A percentile compares a stretch with the other conserved stretches of the same genome.
These are phyloP conservation scores for Mariannaea elegans DNA, from an alignment of 2,329 filamentous ascomycete genomes.

Conservation along the genomic window DNA sequence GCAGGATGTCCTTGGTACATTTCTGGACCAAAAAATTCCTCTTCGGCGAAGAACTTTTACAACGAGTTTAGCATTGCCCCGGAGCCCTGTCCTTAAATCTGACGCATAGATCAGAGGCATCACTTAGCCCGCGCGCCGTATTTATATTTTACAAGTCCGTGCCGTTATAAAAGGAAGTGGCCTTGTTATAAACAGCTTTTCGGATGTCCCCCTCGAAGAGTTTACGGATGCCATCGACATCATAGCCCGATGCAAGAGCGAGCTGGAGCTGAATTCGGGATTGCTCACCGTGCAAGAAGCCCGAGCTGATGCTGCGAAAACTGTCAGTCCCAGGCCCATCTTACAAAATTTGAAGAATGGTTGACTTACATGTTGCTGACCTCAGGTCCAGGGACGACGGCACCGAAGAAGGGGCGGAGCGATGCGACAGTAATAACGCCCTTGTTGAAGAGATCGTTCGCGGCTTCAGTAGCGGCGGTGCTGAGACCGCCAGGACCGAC, in stretches of 20 bases:
- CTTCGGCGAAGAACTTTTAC: neutral
- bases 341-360: neutral
- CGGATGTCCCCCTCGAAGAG: neutral
- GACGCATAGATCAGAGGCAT: neutral
- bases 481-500: neutral
- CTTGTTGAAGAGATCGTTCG: neutral
- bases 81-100: neutral
- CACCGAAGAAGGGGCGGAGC: neutral
- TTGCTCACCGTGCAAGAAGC: slow-evolving; percentile 2
- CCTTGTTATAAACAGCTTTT: neutral
- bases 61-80: neutral
- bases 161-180: neutral
- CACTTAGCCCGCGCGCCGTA: neutral
- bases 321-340: neutral
- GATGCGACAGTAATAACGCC: neutral
- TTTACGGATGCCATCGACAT: neutral
- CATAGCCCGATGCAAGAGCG: neutral
- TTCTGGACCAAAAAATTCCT: neutral
- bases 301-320: neutral
- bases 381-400: neutral
- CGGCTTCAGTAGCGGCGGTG: neutral
- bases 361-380: neutral
- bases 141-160: neutral
- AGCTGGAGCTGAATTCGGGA: slow-evolving; percentile 1
- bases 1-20: neutral